Percentiles rank a stretch among this genome's conserved stretches.
Evolutionary conservation across 768 basidiomycete species (phyloP).

Genomic region (Hygrophorus russula): DNA sequence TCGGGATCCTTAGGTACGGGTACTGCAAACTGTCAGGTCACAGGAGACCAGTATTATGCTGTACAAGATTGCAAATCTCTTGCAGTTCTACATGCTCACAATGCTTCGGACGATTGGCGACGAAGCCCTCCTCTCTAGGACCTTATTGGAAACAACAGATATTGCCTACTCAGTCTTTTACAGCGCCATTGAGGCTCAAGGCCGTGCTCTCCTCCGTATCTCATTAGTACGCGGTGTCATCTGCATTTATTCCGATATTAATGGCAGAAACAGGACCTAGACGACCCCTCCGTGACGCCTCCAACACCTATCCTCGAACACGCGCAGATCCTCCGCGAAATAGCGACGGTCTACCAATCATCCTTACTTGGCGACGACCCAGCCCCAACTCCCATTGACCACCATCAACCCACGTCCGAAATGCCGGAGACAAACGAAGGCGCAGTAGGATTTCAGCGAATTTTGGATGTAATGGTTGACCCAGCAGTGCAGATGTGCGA

Average conservation of each 20-base stretch:
- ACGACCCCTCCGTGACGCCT: constrained; percentile 63
- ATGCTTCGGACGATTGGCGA: constrained; percentile 89
- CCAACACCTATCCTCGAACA: constrained; percentile 77
- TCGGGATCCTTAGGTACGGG: constrained; percentile 45
- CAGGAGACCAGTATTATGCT: constrained; percentile 90
- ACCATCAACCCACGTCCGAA: too few species aligned
- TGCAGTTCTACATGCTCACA: constrained; percentile 89
- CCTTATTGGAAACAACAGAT: constrained; percentile 81
- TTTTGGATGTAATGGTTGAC: constrained; percentile 77
- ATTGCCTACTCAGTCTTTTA: constrained; percentile 79
- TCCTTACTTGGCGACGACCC: constrained; percentile 62
- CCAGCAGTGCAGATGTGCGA: constrained; percentile 73
- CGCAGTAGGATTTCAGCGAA: constrained; percentile 45
- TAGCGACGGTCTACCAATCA: constrained; percentile 81
- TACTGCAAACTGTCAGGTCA: constrained; percentile 87
- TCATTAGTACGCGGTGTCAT: constrained; percentile 32
- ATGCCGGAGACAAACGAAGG: constrained; percentile 24
- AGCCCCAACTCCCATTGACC: too few species aligned
- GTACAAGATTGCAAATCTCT: constrained; percentile 88
- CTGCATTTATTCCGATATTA: not conserved
- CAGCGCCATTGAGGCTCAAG: constrained; percentile 78
- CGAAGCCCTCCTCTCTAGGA: constrained; percentile 64
- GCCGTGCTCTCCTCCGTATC: constrained; percentile 48
- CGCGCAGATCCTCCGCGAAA: constrained; percentile 73
- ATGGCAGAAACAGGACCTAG: constrained; percentile 38